A percentile compares a stretch with the other conserved stretches of the same genome.
Conservation (phyloP, 2,329 filamentous ascomycete genomes). For the Claviceps maximensis region DNA sequence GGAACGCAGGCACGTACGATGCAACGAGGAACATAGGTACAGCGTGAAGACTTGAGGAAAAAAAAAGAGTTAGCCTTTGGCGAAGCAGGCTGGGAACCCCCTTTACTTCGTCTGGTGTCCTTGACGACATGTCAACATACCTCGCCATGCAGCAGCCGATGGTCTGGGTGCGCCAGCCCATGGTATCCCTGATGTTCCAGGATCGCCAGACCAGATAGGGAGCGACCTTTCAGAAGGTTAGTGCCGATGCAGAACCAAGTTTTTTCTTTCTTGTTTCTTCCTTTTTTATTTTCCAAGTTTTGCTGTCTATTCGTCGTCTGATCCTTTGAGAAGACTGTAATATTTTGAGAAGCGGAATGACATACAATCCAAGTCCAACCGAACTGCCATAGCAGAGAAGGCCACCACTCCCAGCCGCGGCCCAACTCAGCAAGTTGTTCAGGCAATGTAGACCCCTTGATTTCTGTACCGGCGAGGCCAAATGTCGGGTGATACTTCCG, state of each 20-base stretch:
- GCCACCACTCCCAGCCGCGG: constrained; percentile 47
- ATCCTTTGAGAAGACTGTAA: too few species aligned
- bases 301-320: too few species aligned
- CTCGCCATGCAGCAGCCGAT: constrained; percentile 32
- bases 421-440: constrained; percentile 29
- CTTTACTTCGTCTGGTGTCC: too few species aligned
- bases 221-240: constrained; percentile 27
- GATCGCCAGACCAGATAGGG: constrained; percentile 47
- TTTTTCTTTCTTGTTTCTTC: background rate
- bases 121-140: constrained; percentile 14
- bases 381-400: constrained; percentile 40
- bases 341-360: background rate
- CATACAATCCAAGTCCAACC: constrained; percentile 32
- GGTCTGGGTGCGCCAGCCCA: constrained; percentile 53
- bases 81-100: too few species aligned
- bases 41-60: constrained; percentile 37
- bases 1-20: constrained; percentile 35
- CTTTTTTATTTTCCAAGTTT: too few species aligned
- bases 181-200: constrained; percentile 45
- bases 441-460: constrained; percentile 19
- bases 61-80: background rate
- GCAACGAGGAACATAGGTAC: constrained; percentile 53
- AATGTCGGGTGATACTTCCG: constrained; percentile 43
- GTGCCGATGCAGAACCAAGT: background rate
- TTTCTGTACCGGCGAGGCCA: constrained; percentile 26